Conservation (phyloP, 345 rosid species). For the Aurinia saxatilis region DNA sequence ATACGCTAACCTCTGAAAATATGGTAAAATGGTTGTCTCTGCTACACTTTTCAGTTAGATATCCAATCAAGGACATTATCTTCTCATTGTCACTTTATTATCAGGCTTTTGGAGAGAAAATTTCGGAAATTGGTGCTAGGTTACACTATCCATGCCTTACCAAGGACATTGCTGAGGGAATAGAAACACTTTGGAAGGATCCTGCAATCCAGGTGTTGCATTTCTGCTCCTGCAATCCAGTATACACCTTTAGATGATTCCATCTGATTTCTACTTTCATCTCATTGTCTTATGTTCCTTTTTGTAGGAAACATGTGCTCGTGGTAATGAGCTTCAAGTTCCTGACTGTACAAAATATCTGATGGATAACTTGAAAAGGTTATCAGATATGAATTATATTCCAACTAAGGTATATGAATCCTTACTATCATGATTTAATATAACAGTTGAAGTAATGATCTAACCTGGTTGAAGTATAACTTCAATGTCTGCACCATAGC, state of each 20-base stretch:
- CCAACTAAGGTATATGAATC: constrained; percentile 74
- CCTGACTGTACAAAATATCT: constrained; percentile 90
- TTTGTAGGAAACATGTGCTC: constrained; percentile 74
- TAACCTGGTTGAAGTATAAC: not conserved
- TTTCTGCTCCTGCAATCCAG: not conserved
- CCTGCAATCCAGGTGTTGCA: constrained; percentile 81
- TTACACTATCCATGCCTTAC: constrained; percentile 70
- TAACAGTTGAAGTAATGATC: not conserved
- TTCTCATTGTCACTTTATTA: not conserved
- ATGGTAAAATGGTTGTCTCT: constrained; percentile 42
- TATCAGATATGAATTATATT: constrained; percentile 68
- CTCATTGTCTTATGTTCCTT: not conserved
- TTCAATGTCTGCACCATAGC: not conserved
- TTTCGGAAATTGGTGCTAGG: constrained; percentile 77
- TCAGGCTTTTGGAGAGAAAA: constrained; percentile 72
- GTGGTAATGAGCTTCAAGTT: constrained; percentile 85
- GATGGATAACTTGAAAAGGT: constrained; percentile 85
- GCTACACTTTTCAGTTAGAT: not conserved
- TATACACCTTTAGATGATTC: not conserved
- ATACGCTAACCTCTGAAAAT: constrained; percentile 51
- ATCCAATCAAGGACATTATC: not conserved
- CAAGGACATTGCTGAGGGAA: constrained; percentile 64
- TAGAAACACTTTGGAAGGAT: constrained; percentile 87
- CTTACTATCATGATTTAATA: not conserved
- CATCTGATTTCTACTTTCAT: not conserved